A percentile compares a stretch with the other conserved stretches of the same genome.
Conservation (phyloP, 1,284 basidiomycete species). For the Ganoderma sinense region DNA sequence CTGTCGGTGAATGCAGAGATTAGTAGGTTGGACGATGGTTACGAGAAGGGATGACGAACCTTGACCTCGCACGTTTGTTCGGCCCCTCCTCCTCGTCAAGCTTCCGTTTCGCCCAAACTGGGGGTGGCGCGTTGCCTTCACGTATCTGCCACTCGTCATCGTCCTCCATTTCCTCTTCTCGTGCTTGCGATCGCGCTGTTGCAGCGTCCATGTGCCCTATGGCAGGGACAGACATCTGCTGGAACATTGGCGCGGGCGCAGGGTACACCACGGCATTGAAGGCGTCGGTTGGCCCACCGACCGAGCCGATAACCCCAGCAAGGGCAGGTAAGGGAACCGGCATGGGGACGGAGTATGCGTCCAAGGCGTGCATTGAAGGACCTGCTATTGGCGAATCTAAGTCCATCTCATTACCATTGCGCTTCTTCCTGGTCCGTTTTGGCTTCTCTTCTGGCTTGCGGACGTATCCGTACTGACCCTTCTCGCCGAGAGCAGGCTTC, state of each 20-base stretch:
- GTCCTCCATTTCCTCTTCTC: slow-evolving; percentile 58
- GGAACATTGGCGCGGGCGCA: slow-evolving; percentile 26
- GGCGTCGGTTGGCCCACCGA: slow-evolving; percentile 23
- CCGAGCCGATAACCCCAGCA: slow-evolving; percentile 21
- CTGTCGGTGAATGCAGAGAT: slow-evolving; percentile 1
- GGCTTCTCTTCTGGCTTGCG: slow-evolving; percentile 72
- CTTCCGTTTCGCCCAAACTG: slow-evolving; percentile 72
- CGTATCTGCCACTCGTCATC: slow-evolving; percentile 72
- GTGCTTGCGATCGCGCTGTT: slow-evolving; percentile 38
- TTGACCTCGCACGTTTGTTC: slow-evolving; percentile 38
- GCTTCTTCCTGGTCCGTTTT: slow-evolving; percentile 61
- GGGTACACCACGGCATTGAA: slow-evolving; percentile 29
- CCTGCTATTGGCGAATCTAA: slow-evolving; percentile 25
- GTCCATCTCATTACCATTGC: slow-evolving; percentile 28
- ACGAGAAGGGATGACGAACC: slow-evolving; percentile 33
- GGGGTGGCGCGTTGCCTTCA: slow-evolving; percentile 66
- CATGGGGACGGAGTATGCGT: slow-evolving; percentile 31
- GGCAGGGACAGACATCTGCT: slow-evolving; percentile 30
- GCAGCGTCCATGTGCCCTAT: slow-evolving; percentile 28
- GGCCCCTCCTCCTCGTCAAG: slow-evolving; percentile 45
- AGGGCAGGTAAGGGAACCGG: slow-evolving; percentile 30
- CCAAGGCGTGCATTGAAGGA: slow-evolving; percentile 32
- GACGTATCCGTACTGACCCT: slow-evolving; percentile 81
- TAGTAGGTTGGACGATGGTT: background rate
- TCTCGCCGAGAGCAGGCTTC: slow-evolving; percentile 70